Percentiles rank a stretch among this genome's conserved stretches.
These are phyloP conservation scores for Wickerhamia fluorescens DNA, from an alignment of 805 yeast genomes.

Conservation along the genomic window DNA sequence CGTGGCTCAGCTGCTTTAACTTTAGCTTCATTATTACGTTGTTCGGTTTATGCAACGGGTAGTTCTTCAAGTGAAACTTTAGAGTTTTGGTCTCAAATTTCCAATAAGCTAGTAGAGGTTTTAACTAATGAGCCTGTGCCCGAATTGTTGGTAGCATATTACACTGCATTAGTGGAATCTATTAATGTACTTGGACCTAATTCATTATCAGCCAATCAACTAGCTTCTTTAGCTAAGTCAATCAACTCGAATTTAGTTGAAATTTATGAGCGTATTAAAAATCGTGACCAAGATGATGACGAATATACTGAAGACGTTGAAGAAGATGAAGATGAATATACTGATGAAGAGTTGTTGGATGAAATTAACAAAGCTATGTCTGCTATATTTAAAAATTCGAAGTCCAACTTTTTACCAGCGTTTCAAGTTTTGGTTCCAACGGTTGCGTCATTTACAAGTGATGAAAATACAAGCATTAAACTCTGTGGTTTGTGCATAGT, in stretches of 20 bases:
- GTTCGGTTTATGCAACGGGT: slow-evolving; percentile 51
- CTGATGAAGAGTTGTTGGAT: slow-evolving; percentile 86
- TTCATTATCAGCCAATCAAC: slow-evolving; percentile 48
- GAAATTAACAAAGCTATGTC: slow-evolving; percentile 75
- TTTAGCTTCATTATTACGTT: slow-evolving; percentile 67
- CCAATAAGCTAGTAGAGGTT: slow-evolving; percentile 59
- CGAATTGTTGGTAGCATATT: slow-evolving; percentile 74
- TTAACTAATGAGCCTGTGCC: slow-evolving; percentile 75
- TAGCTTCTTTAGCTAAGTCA: slow-evolving; percentile 51
- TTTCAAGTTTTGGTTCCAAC: slow-evolving; percentile 62
- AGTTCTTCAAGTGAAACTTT: slow-evolving; percentile 53
- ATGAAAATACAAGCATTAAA: slow-evolving; percentile 60
- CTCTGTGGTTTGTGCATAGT: slow-evolving; percentile 75
- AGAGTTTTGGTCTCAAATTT: slow-evolving; percentile 64
- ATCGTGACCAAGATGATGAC: slow-evolving; percentile 70
- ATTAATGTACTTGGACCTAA: slow-evolving; percentile 61
- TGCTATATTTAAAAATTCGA: slow-evolving; percentile 58
- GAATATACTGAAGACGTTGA: slow-evolving; percentile 84
- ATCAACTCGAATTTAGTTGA: slow-evolving; percentile 58
- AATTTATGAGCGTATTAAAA: slow-evolving; percentile 61
- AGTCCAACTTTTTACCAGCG: slow-evolving; percentile 51
- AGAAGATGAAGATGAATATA: slow-evolving; percentile 74
- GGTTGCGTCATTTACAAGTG: slow-evolving; percentile 52
- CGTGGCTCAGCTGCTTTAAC: slow-evolving; percentile 85
- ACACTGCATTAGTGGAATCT: slow-evolving; percentile 61